Evolutionary conservation across 2,329 filamentous ascomycete species (phyloP), one percentile per base, ranked within the genome.

Genomic region (Clonostachys rosea): DNA sequence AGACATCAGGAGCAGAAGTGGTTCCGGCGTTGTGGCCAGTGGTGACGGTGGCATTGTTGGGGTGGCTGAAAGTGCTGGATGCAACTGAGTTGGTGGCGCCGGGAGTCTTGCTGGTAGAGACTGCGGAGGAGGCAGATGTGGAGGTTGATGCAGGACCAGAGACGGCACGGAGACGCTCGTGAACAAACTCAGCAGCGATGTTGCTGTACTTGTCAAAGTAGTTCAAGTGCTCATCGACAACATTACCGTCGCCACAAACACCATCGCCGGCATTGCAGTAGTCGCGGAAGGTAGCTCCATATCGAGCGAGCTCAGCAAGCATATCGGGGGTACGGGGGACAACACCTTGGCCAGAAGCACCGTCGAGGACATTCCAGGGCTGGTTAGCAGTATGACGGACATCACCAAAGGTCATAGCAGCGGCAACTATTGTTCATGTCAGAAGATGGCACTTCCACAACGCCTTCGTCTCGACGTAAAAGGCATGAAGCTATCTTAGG

Each of bases 201-300:
- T 55, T 40, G 37, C 49, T 56, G 50, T 57, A 63, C n/a, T 64
- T 39, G 24, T 66, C 57, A 48, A 68, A 68, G 49, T 70, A 70
- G 53, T 66, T 65, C 12, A 63, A 55, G 46, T 70, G 67, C 9
- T 57, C 57, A 9, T 58, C 58, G 5, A 60, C 56, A 5, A 54
- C 55, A 30, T 63, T 51, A 7, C 65, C 66, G n/a, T 57, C 58
- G 13, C 66, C 68, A 50, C 69, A 72, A 47, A 69, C 62, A 3
- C 68, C 65, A 46, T 71, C 69, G 11, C 60, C 60, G 3, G 52
- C 49, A 33, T 59, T 56, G 48, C 68, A 70, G 56, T 67, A 70
- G 13, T 59, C 59, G 44, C 59, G 64, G 7, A 63, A 45, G 11
- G 58, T 46, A 34, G 47, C 45, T 10, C 54, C 47, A 34, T 59